Base-by-base conservation (phyloP, 1,284 basidiomycete species). In the Ganoderma meredithae region DNA sequence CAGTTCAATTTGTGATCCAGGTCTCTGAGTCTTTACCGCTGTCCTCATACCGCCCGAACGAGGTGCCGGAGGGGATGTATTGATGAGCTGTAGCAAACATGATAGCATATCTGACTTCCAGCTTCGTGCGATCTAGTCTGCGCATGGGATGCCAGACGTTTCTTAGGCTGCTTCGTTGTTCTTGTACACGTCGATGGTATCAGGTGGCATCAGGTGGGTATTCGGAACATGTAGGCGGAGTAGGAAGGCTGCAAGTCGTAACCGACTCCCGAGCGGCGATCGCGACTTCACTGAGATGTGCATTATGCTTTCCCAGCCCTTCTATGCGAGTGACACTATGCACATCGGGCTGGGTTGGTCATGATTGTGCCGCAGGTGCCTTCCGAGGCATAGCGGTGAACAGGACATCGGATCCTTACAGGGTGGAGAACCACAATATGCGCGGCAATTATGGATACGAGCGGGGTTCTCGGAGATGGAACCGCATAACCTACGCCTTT, bases 401-500 rank as follows among this genome's bases (percentile, higher is more conserved):
- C 27, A 31, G 25, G 52, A 33, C 52, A 55, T 55, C 52, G 27
- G 27, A 19, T 55, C 27, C 52, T 55, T 27, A 33, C 15, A 55
- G 52, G 27, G 27, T 13, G 27, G 52, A 55, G 52, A 49, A 49
- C 52, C 52, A 17, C 17, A 27, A 33, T 27, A 12, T 31, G 52
- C 25, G 31, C 31, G 52, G 52, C 52, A 55, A 19, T 55, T 55
- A 33, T 33, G 27, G 52, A 55, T 19, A 55, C 31, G 27, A 55
- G 52, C 52, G 52, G 52, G 52, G 52, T 55, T 31, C 52, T 27
- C 27, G 52, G 31, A 55, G 52, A 33, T 33, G 27, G 27, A 17
- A 31, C 27, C 52, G 52, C 52, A 55, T 55, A 55, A 55, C 25
- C 52, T 55, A 33, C 52, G 52, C 31, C 52, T 55, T 55, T 33